Conservation (phyloP, 805 yeast species). For the Zygoascus bituminiphila region DNA sequence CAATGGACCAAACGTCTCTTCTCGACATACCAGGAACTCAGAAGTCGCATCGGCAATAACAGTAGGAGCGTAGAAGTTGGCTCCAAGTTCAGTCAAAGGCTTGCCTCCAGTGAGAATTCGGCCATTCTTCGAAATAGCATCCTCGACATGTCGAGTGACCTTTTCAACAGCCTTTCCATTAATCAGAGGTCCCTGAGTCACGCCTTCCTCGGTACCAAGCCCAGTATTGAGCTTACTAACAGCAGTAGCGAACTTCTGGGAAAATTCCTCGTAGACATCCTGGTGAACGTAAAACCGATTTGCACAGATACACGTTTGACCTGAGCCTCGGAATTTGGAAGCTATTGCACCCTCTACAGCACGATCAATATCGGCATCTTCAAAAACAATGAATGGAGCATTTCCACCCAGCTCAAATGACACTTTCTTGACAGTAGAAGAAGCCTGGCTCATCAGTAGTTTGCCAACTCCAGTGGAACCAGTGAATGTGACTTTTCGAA, state of each 20-base stretch:
- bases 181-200: constrained; percentile 73
- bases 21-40: constrained; percentile 48
- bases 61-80: constrained; percentile 62
- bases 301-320: constrained; percentile 81
- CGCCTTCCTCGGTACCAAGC: constrained; percentile 47
- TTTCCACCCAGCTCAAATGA: constrained; percentile 77
- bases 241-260: constrained; percentile 40
- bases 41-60: constrained; percentile 51
- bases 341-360: constrained; percentile 63
- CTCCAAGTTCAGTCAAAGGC: constrained; percentile 49
- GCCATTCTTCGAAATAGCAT: constrained; percentile 62
- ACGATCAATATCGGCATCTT: constrained; percentile 60
- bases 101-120: constrained; percentile 54
- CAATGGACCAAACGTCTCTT: constrained; percentile 80
- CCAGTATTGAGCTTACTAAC: constrained; percentile 48
- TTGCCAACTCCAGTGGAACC: constrained; percentile 74
- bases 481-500: constrained; percentile 66
- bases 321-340: constrained; percentile 68
- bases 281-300: constrained; percentile 64
- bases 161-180: constrained; percentile 54
- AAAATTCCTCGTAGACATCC: constrained; percentile 56
- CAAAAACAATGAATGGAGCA: constrained; percentile 71
- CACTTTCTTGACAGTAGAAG: constrained; percentile 57
- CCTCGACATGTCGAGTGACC: constrained; percentile 55
- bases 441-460: constrained; percentile 53